phyloP scores from a whole-genome alignment of 768 basidiomycete species.

The Pleurotus salmoneostramineus region DNA sequence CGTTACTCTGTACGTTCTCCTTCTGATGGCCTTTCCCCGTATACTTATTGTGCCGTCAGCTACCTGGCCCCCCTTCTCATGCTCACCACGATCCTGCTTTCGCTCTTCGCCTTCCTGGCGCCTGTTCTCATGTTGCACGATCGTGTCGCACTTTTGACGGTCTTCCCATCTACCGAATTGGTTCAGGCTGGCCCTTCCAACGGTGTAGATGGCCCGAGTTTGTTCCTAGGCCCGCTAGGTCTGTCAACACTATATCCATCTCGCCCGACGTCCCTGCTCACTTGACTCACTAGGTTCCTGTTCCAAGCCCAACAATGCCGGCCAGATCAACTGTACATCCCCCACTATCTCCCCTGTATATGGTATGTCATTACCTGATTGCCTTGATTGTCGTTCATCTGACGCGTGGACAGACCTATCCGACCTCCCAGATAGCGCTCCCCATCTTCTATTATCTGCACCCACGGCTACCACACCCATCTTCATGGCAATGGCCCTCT shows the following conservation, averaged over 20 bases:
- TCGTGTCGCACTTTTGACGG: slow-evolving; percentile 60
- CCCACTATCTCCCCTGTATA: slow-evolving; percentile 56
- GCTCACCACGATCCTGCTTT: slow-evolving; percentile 62
- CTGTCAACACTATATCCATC: neutral
- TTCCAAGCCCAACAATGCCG: slow-evolving; percentile 43
- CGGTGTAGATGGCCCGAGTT: slow-evolving; percentile 60
- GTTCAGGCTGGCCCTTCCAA: slow-evolving; percentile 23
- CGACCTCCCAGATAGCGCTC: slow-evolving; percentile 53
- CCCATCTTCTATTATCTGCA: slow-evolving; percentile 51
- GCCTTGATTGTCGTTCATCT: neutral
- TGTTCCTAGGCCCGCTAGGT: slow-evolving; percentile 69
- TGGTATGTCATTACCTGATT: slow-evolving; percentile 35
- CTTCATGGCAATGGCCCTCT: slow-evolving; percentile 60
- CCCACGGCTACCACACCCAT: slow-evolving; percentile 58
- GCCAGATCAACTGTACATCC: slow-evolving; percentile 49
- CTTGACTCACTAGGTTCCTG: slow-evolving; percentile 56
- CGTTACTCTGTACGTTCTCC: slow-evolving; percentile 35
- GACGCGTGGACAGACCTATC: slow-evolving; percentile 52
- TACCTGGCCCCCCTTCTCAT: slow-evolving; percentile 67
- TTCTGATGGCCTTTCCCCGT: neutral
- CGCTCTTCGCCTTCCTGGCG: slow-evolving; percentile 65
- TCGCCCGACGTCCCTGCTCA: slow-evolving; percentile 3
- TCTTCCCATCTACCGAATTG: slow-evolving; percentile 49
- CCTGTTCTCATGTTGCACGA: slow-evolving; percentile 57
- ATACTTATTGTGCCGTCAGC: neutral